Conservation (phyloP, 805 yeast species). For the Jamesozyma lodderae region DNA sequence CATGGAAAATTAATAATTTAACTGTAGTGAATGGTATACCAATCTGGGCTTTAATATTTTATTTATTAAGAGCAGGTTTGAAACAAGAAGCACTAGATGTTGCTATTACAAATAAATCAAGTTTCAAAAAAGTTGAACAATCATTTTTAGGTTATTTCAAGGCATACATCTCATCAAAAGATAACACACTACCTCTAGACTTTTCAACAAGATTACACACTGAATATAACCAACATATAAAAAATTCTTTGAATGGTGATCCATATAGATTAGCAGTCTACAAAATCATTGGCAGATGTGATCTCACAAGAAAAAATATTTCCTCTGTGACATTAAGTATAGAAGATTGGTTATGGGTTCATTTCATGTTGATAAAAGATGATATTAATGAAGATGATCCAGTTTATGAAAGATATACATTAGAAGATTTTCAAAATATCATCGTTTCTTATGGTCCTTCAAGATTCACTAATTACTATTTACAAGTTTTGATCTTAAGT, state of each 20-base stretch:
- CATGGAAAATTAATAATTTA: slow-evolving; percentile 46
- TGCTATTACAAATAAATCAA: slow-evolving; percentile 51
- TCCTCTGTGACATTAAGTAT: slow-evolving; percentile 67
- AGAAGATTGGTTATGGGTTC: slow-evolving; percentile 97
- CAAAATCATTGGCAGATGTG: slow-evolving; percentile 88
- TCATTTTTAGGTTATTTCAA: slow-evolving; percentile 73
- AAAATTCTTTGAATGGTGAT: slow-evolving; percentile 59
- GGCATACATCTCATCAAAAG: slow-evolving; percentile 51
- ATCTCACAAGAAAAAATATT: slow-evolving; percentile 54
- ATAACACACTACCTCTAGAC: slow-evolving; percentile 52
- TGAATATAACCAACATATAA: slow-evolving; percentile 80
- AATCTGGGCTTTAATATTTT: slow-evolving; percentile 89
- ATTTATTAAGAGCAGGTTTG: slow-evolving; percentile 77
- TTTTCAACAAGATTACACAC: slow-evolving; percentile 59
- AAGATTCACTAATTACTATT: slow-evolving; percentile 62
- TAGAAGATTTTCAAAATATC: slow-evolving; percentile 64
- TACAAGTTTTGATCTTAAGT: slow-evolving; percentile 61
- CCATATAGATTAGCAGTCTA: slow-evolving; percentile 87
- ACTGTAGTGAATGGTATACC: slow-evolving; percentile 75
- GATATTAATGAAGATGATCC: slow-evolving; percentile 38
- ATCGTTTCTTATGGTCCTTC: slow-evolving; percentile 64
- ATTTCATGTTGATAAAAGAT: slow-evolving; percentile 66
- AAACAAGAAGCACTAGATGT: slow-evolving; percentile 68
- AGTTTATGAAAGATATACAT: slow-evolving; percentile 59
- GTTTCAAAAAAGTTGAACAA: slow-evolving; percentile 77